Evolutionary conservation across 2,329 filamentous ascomycete species (phyloP).

Genomic region (Fusarium begoniae): DNA sequence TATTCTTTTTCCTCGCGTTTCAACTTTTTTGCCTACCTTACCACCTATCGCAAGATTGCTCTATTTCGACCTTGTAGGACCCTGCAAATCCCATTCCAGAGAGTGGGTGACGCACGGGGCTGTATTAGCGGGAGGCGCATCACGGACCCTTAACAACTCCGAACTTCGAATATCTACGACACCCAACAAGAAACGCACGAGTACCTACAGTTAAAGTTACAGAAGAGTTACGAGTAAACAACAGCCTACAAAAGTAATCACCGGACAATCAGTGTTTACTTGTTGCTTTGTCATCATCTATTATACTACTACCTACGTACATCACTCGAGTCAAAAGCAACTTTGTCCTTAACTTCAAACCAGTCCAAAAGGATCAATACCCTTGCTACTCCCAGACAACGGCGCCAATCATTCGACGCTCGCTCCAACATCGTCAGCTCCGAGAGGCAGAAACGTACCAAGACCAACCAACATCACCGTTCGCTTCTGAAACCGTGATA

Average conservation of each 20-base stretch:
- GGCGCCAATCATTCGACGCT: conserved; percentile 39
- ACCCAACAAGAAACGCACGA: not conserved
- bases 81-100: conserved; percentile 16
- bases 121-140: conserved; percentile 28
- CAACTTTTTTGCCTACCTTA: not conserved
- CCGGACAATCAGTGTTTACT: not conserved
- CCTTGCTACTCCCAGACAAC: conserved; percentile 38
- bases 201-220: not conserved
- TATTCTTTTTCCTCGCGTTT: not conserved
- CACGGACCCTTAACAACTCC: conserved; percentile 27
- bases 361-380: conserved; percentile 27
- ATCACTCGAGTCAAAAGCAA: not conserved
- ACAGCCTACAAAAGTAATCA: not conserved
- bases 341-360: not conserved
- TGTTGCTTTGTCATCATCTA: not conserved
- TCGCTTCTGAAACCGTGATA: conserved; percentile 30
- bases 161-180: conserved; percentile 8
- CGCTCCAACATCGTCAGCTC: conserved; percentile 30
- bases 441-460: conserved; percentile 5
- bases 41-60: not conserved
- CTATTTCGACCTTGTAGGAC: conserved; percentile 9
- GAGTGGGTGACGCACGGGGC: conserved; percentile 39
- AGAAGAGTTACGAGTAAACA: not conserved
- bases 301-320: not conserved
- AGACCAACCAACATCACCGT: conserved; percentile 28